A percentile compares a stretch with the other conserved stretches of the same genome.
These are phyloP conservation scores for Crithidia bombi DNA, from an alignment of 208 protist genomes.

Conservation along the genomic window DNA sequence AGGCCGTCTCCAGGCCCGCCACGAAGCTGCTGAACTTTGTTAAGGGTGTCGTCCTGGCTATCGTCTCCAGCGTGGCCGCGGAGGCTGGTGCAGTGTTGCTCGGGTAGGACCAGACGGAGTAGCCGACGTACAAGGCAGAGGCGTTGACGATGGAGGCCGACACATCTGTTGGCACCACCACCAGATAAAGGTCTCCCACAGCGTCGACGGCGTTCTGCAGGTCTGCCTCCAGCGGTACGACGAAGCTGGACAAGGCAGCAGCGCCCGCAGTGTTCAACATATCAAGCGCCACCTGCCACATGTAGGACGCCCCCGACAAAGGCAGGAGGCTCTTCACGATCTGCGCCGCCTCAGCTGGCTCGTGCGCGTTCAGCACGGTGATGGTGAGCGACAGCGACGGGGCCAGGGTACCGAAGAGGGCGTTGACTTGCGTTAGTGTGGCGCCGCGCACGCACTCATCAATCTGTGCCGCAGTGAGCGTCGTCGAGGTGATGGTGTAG, in stretches of 20 bases:
- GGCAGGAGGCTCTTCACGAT: slow-evolving; percentile 12
- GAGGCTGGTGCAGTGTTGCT: not conserved
- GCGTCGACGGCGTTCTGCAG: slow-evolving; percentile 19
- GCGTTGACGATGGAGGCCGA: slow-evolving; percentile 14
- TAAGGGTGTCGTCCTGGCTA: slow-evolving; percentile 5
- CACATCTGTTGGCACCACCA: not conserved
- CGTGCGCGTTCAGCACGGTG: slow-evolving; percentile 9
- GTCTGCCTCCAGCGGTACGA: slow-evolving; percentile 8
- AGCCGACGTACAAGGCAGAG: slow-evolving; percentile 20
- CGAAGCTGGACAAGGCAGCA: not conserved
- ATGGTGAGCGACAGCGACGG: not conserved
- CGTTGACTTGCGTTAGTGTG: slow-evolving; percentile 9
- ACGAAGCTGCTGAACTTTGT: slow-evolving; percentile 10
- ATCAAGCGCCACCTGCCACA: slow-evolving; percentile 17
- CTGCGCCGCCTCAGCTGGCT: not conserved
- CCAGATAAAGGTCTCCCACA: not conserved
- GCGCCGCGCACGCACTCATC: slow-evolving; percentile 7
- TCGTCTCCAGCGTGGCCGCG: not conserved
- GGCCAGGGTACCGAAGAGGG: not conserved
- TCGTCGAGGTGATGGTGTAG: not conserved
- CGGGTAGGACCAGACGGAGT: slow-evolving; percentile 24
- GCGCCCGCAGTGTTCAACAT: not conserved
- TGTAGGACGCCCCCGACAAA: slow-evolving; percentile 17
- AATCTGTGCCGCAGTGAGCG: slow-evolving; percentile 14
- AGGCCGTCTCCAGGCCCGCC: not conserved